Evolutionary conservation across 2,329 filamentous ascomycete genomes (phyloP).

Genomic region (Penicillium thymicola): DNA sequence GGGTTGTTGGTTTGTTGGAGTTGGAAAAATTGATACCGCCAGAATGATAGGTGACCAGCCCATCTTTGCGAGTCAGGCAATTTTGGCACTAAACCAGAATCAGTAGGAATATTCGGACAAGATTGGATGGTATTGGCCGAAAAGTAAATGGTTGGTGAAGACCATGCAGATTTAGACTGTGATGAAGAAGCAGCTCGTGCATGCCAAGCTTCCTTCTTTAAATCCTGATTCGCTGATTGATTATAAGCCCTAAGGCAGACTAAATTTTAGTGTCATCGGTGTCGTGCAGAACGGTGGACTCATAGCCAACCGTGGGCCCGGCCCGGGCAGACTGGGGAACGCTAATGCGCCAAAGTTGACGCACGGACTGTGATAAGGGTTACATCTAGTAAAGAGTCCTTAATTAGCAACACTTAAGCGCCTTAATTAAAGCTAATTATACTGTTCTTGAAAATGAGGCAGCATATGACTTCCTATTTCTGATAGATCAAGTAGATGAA

Average conservation of each 20-base stretch:
- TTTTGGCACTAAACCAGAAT: background rate
- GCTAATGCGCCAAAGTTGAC: conserved; percentile 4
- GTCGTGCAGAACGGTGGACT: conserved; percentile 9
- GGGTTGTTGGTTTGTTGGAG: background rate
- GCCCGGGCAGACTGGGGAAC: conserved; percentile 8
- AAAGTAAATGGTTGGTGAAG: background rate
- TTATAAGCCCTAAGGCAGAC: background rate
- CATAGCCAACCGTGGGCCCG: conserved; percentile 6
- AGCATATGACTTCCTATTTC: background rate
- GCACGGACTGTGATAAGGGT: conserved; percentile 17
- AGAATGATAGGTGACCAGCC: background rate
- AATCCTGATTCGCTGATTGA: conserved; percentile 1
- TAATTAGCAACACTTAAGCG: conserved; percentile 25
- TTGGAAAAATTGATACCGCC: background rate
- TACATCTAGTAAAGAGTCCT: conserved; percentile 4
- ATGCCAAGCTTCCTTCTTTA: conserved; percentile 23
- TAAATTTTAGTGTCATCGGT: background rate
- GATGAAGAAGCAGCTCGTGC: conserved; percentile 8
- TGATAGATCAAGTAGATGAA: background rate
- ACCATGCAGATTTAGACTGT: conserved; percentile 1
- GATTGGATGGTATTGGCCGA: background rate
- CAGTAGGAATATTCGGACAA: background rate
- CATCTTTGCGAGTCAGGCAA: background rate
- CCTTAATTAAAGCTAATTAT: conserved; percentile 8
- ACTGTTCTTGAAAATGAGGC: background rate